Evolutionary conservation across 176 grass and related monocot genomes (phyloP).

Genomic region (Thalia dealbata): DNA sequence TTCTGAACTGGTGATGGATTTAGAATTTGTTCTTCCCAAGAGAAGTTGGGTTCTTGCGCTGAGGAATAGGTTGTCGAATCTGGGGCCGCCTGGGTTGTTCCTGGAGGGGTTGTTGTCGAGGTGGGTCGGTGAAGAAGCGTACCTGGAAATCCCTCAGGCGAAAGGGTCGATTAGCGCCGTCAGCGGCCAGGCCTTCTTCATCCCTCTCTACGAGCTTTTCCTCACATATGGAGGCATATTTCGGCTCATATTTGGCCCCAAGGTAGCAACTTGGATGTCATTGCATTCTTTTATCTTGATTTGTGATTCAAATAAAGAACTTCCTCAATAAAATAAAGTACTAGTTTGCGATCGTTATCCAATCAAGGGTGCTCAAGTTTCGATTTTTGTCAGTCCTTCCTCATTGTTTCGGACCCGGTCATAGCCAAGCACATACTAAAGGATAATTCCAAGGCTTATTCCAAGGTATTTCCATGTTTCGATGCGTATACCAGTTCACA

Average conservation of each 20-base stretch:
- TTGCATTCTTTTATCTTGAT: not conserved
- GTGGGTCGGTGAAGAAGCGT: slow-evolving; percentile 16
- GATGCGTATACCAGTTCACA: not conserved
- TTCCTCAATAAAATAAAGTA: too few relatives aligned
- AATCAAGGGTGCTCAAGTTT: not conserved
- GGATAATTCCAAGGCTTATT: slow-evolving; percentile 83
- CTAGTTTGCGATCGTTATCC: not conserved
- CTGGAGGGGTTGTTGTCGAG: slow-evolving; percentile 42
- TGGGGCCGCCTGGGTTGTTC: slow-evolving; percentile 39
- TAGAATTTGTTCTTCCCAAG: not conserved
- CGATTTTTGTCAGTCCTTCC: slow-evolving; percentile 53
- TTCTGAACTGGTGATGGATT: not conserved
- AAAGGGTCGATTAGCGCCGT: slow-evolving; percentile 47
- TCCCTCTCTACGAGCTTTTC: slow-evolving; percentile 86
- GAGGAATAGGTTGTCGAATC: slow-evolving; percentile 29
- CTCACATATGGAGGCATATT: slow-evolving; percentile 90
- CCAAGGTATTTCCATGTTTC: slow-evolving; percentile 47
- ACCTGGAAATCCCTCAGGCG: slow-evolving; percentile 56
- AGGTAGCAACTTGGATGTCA: slow-evolving; percentile 29
- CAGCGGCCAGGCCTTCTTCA: slow-evolving; percentile 64
- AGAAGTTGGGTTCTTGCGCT: slow-evolving; percentile 50
- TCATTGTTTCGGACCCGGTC: slow-evolving; percentile 83
- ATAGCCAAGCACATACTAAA: slow-evolving; percentile 85
- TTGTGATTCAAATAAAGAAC: not conserved
- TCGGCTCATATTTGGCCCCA: slow-evolving; percentile 83